Percentiles rank a stretch among this genome's conserved stretches.
Evolutionary conservation across 805 yeast species (phyloP).

Genomic region (Sugiyamaella boreocaroliniensis): DNA sequence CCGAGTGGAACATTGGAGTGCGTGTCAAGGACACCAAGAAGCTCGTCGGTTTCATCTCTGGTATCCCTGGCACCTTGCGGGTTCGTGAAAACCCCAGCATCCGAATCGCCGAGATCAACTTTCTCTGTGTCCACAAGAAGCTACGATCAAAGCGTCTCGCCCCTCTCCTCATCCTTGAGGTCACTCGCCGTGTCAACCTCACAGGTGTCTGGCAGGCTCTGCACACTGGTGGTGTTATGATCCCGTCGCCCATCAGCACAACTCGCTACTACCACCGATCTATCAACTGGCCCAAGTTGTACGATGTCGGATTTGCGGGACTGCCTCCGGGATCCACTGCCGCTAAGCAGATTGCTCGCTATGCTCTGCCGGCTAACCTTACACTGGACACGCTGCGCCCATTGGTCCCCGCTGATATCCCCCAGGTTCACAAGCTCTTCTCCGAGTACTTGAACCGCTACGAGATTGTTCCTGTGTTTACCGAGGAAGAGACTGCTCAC

Average conservation of each 20-base stretch:
- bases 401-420: slow-evolving; percentile 55
- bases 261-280: slow-evolving; percentile 93
- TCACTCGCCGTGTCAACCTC: slow-evolving; percentile 85
- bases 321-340: slow-evolving; percentile 67
- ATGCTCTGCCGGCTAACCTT: slow-evolving; percentile 48
- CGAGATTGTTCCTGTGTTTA: slow-evolving; percentile 65
- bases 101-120: slow-evolving; percentile 73
- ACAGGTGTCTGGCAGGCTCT: slow-evolving; percentile 90
- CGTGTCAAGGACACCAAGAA: slow-evolving; percentile 70
- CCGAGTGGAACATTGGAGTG: slow-evolving; percentile 91
- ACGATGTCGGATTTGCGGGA: slow-evolving; percentile 84
- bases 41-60: slow-evolving; percentile 87
- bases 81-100: slow-evolving; percentile 48
- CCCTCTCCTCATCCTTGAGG: slow-evolving; percentile 88
- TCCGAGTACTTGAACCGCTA: slow-evolving; percentile 58
- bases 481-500: slow-evolving; percentile 64
- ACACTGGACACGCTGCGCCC: slow-evolving; percentile 49
- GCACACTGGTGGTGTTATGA: slow-evolving; percentile 83
- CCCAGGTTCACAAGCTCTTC: slow-evolving; percentile 54
- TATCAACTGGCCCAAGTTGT: slow-evolving; percentile 79
- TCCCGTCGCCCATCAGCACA: slow-evolving; percentile 88
- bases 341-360: slow-evolving; percentile 57
- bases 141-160: slow-evolving; percentile 89
- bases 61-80: slow-evolving; percentile 67
- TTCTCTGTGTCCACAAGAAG: slow-evolving; percentile 89